Percentiles rank a stretch among this genome's conserved stretches.
Conservation (phyloP, 176 grass and related monocot genomes). For the Saccharum spontaneum region DNA sequence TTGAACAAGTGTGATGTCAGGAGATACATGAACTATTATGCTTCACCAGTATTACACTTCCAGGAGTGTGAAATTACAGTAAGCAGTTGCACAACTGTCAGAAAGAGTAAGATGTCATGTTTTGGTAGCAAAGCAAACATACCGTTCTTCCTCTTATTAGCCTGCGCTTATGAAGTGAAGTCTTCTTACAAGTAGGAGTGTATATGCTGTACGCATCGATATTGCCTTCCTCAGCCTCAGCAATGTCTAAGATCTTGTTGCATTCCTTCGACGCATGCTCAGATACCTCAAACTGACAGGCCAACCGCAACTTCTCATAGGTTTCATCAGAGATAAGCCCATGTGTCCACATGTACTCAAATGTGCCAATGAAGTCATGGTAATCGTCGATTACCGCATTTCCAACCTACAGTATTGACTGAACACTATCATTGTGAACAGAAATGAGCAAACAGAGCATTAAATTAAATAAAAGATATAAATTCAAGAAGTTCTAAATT, state of each 20-base stretch:
- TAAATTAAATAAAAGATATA: neutral
- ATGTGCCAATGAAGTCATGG: slow-evolving; percentile 73
- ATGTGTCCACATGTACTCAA: slow-evolving; percentile 92
- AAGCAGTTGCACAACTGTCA: neutral
- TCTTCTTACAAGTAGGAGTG: slow-evolving; percentile 54
- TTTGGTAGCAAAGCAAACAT: neutral
- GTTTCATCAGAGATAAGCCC: slow-evolving; percentile 87
- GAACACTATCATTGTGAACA: slow-evolving; percentile 1
- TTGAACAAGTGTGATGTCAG: slow-evolving; percentile 21
- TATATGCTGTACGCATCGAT: slow-evolving; percentile 95
- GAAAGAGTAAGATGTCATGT: neutral
- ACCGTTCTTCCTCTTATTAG: slow-evolving; percentile 37
- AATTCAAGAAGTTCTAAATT: slow-evolving; percentile 24
- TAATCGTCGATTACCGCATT: slow-evolving; percentile 84
- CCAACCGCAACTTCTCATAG: slow-evolving; percentile 60
- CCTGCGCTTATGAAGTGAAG: slow-evolving; percentile 30
- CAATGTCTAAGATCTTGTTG: slow-evolving; percentile 26
- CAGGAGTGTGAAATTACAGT: neutral
- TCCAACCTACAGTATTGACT: slow-evolving; percentile 53
- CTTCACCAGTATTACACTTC: neutral
- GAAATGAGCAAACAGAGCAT: neutral
- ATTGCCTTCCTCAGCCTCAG: slow-evolving; percentile 53
- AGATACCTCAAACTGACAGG: slow-evolving; percentile 56
- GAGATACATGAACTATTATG: slow-evolving; percentile 2
- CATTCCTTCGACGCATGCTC: slow-evolving; percentile 62